Evolutionary conservation across 1,284 basidiomycete species (phyloP).

Genomic region (Boletus calvinii): DNA sequence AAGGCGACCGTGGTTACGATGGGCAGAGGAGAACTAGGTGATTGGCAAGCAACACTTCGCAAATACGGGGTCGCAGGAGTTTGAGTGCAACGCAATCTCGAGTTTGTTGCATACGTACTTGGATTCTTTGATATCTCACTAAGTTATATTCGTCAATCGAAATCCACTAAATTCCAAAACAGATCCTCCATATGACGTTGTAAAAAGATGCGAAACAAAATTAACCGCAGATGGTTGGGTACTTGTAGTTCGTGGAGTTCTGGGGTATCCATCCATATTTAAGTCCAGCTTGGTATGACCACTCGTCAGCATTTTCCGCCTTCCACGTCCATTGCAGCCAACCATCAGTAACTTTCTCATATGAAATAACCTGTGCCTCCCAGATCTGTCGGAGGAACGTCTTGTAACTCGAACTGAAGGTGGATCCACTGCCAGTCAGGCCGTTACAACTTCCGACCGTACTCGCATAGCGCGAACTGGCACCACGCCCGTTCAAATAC

Average conservation of each 20-base stretch:
- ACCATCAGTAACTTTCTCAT: conserved; percentile 55
- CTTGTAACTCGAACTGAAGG: conserved; percentile 82
- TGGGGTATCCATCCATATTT: conserved; percentile 82
- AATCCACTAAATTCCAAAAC: conserved; percentile 3
- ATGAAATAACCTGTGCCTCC: conserved; percentile 79
- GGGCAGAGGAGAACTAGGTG: conserved; percentile 69
- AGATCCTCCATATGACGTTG: neutral
- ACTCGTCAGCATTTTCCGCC: conserved; percentile 69
- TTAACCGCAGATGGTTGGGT: conserved; percentile 53
- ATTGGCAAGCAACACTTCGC: conserved; percentile 56
- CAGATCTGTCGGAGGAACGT: conserved; percentile 79
- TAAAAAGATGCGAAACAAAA: neutral
- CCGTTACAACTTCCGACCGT: conserved; percentile 74
- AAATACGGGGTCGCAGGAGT: conserved; percentile 63
- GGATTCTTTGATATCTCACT: neutral
- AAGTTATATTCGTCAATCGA: neutral
- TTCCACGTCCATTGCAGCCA: conserved; percentile 79
- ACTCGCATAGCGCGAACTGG: conserved; percentile 82
- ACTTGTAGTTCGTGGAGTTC: conserved; percentile 49
- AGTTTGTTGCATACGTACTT: neutral
- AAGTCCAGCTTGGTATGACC: conserved; percentile 79
- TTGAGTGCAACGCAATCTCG: conserved; percentile 12
- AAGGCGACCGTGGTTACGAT: conserved; percentile 71
- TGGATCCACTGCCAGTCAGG: conserved; percentile 67
- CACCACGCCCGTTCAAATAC: conserved; percentile 68